These are phyloP conservation scores for Strigomonas culicis DNA, from an alignment of 208 protist species.

Conservation along the genomic window DNA sequence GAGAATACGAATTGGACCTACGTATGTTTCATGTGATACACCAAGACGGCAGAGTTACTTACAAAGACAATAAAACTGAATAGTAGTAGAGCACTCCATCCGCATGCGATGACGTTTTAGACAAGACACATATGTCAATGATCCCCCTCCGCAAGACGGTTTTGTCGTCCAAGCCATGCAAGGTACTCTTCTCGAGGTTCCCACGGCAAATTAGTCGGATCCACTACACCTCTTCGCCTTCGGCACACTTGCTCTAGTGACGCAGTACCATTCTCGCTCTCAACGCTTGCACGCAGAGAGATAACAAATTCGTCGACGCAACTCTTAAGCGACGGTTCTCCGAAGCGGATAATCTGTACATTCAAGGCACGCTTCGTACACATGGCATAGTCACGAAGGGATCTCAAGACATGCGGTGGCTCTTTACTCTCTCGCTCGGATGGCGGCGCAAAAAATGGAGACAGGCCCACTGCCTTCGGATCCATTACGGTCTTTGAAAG, in stretches of 20 bases:
- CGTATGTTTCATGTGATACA: not conserved
- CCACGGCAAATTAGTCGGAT: conserved; percentile 63
- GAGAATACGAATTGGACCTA: not conserved
- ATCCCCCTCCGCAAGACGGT: conserved; percentile 21
- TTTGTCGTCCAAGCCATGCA: conserved; percentile 52
- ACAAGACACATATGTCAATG: too few species aligned
- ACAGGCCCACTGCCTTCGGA: conserved; percentile 63
- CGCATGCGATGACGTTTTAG: too few species aligned
- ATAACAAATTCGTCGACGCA: conserved; percentile 70
- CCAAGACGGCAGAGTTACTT: too few species aligned
- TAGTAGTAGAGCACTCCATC: too few species aligned
- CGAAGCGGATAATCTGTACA: conserved; percentile 83
- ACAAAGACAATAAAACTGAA: too few species aligned
- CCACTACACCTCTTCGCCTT: conserved; percentile 46
- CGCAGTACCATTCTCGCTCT: conserved; percentile 30
- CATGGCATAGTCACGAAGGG: conserved; percentile 63
- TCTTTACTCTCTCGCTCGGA: conserved; percentile 32
- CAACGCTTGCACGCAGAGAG: conserved; percentile 36
- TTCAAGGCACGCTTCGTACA: conserved; percentile 83
- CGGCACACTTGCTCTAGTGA: conserved; percentile 30
- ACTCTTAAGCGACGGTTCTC: conserved; percentile 71
- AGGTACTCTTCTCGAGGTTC: conserved; percentile 61
- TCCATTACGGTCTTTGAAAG: conserved; percentile 68
- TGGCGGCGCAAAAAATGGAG: conserved; percentile 43
- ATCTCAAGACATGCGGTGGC: conserved; percentile 24